phyloP scores from a whole-genome alignment of 495 filamentous ascomycete species.

The Penicillium canariense region DNA sequence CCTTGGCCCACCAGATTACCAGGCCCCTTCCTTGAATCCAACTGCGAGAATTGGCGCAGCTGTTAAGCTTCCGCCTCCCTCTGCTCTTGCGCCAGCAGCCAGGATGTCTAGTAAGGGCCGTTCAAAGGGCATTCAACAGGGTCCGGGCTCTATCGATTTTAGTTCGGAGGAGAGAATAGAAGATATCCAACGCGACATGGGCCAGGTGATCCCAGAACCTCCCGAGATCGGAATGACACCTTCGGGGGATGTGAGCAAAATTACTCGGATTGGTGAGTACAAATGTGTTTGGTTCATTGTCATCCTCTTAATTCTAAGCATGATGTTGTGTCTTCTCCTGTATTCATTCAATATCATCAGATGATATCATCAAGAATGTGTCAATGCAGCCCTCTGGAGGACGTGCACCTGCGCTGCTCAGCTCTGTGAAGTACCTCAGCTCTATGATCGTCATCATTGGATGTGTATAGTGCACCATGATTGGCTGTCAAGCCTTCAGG shows the following conservation, averaged over 20 bases:
- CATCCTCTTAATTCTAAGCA: constrained; percentile 24
- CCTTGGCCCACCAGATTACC: not conserved
- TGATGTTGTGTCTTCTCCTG: constrained; percentile 37
- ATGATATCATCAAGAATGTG: constrained; percentile 25
- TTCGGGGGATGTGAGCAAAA: not conserved
- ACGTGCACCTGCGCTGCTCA: not conserved
- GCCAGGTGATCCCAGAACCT: not conserved
- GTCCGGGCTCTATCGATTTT: not conserved
- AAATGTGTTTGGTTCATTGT: constrained; percentile 33
- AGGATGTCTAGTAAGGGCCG: no score
- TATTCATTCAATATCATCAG: constrained; percentile 32
- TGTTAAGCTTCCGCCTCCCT: no score
- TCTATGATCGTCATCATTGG: not conserved
- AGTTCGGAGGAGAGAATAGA: not conserved
- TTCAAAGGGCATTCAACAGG: not conserved
- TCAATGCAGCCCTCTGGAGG: not conserved
- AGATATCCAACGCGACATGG: not conserved
- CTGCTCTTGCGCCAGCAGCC: no score
- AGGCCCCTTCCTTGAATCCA: not conserved
- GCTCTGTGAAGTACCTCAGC: not conserved
- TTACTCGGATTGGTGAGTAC: constrained; percentile 26
- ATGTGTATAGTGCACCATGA: not conserved
- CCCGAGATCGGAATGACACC: not conserved
- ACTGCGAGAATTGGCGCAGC: not conserved
- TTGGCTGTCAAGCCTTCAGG: not conserved